phyloP scores from a whole-genome alignment of 257 asterid genomes.

The Fraxinus pennsylvanica region DNA sequence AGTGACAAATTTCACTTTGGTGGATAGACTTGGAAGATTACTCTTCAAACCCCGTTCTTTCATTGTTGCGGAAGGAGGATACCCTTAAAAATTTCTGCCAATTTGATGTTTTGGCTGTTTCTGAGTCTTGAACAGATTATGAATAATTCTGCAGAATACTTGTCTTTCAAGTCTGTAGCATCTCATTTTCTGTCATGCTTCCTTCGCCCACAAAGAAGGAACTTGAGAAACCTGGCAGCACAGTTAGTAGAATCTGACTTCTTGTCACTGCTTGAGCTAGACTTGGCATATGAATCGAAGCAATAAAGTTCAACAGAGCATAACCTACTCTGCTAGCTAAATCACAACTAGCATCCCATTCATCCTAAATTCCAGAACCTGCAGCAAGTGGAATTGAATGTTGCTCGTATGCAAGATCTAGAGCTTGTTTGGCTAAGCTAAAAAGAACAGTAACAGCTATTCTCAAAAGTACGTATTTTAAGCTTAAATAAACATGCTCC shows the following conservation, averaged over 20 bases:
- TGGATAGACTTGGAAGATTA: slow-evolving; percentile 51
- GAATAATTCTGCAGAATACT: slow-evolving; percentile 36
- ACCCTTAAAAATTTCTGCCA: slow-evolving; percentile 53
- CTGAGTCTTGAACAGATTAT: slow-evolving; percentile 24
- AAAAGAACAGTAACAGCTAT: not conserved
- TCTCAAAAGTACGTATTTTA: not conserved
- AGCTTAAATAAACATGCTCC: not conserved
- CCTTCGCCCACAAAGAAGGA: slow-evolving; percentile 44
- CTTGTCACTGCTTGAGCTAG: slow-evolving; percentile 32
- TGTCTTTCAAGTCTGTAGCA: slow-evolving; percentile 34
- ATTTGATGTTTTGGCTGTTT: slow-evolving; percentile 47
- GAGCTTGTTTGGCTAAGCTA: not conserved
- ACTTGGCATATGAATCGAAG: slow-evolving; percentile 30
- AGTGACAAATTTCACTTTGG: slow-evolving; percentile 55
- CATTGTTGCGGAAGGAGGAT: slow-evolving; percentile 42
- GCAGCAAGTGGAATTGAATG: not conserved
- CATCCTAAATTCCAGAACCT: slow-evolving; percentile 46
- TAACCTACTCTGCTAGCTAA: not conserved
- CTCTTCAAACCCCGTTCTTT: slow-evolving; percentile 39
- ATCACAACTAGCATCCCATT: slow-evolving; percentile 34
- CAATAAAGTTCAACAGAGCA: slow-evolving; percentile 49
- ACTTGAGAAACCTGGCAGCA: slow-evolving; percentile 48
- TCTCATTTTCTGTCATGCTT: slow-evolving; percentile 32
- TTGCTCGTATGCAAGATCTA: not conserved
- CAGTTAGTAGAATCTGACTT: slow-evolving; percentile 39